A percentile compares a stretch with the other conserved stretches of the same genome.
These are phyloP conservation scores for Breynia disticha DNA, from an alignment of 441 rosid species.

Conservation along the genomic window DNA sequence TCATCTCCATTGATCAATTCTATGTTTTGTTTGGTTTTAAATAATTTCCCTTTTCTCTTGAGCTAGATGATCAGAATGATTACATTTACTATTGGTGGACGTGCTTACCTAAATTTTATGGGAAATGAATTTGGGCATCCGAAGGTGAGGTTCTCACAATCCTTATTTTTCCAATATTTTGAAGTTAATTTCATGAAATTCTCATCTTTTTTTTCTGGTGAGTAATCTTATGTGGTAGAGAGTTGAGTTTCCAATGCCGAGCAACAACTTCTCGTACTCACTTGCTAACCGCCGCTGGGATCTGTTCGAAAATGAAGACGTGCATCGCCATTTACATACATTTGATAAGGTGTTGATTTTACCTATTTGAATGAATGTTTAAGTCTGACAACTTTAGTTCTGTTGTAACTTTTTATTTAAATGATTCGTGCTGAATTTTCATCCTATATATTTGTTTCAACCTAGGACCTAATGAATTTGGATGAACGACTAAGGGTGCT, in stretches of 20 bases:
- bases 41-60: constrained; percentile 19
- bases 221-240: constrained; percentile 38
- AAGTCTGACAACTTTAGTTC: not conserved
- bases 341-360: constrained; percentile 63
- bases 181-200: not conserved
- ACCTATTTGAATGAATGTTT: no score
- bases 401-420: no score
- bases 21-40: constrained; percentile 10
- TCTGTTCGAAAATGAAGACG: constrained; percentile 48
- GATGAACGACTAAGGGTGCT: constrained; percentile 66
- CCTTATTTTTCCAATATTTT: not conserved
- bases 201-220: not conserved
- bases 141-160: constrained; percentile 31
- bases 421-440: not conserved
- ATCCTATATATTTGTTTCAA: no score
- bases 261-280: constrained; percentile 81
- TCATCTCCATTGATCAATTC: not conserved
- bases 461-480: constrained; percentile 77
- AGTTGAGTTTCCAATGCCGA: constrained; percentile 85
- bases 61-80: constrained; percentile 82
- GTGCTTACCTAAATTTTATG: constrained; percentile 90
- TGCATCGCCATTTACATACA: constrained; percentile 50
- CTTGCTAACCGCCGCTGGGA: constrained; percentile 88
- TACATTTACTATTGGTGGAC: constrained; percentile 74
- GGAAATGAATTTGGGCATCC: constrained; percentile 99